Evolutionary conservation across 805 yeast species (phyloP).

Genomic region (Kluyveromyces nonfermentans): DNA sequence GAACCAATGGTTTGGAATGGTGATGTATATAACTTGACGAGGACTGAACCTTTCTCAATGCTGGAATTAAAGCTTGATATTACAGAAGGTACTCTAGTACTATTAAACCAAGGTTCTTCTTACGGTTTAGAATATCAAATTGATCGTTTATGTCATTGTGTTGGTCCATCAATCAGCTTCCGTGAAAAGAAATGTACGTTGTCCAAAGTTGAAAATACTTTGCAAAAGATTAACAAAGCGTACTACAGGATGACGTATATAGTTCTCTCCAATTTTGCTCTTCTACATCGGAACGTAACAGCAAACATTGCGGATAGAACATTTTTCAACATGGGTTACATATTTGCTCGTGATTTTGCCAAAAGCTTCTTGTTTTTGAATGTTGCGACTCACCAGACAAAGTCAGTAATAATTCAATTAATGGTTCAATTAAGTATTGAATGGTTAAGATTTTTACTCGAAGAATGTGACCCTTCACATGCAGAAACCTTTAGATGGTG

Average conservation of each 20-base stretch:
- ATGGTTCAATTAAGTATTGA: slow-evolving; percentile 70
- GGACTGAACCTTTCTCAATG: slow-evolving; percentile 25
- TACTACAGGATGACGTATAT: slow-evolving; percentile 60
- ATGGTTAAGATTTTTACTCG: slow-evolving; percentile 89
- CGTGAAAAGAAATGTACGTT: slow-evolving; percentile 63
- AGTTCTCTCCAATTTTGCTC: slow-evolving; percentile 51
- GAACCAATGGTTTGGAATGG: slow-evolving; percentile 93
- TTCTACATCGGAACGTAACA: slow-evolving; percentile 44
- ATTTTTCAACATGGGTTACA: slow-evolving; percentile 60
- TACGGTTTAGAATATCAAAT: slow-evolving; percentile 45
- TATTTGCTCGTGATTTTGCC: slow-evolving; percentile 75
- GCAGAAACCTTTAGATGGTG: slow-evolving; percentile 92
- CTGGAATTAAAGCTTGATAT: slow-evolving; percentile 17
- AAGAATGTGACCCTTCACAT: slow-evolving; percentile 91
- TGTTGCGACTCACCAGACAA: slow-evolving; percentile 45
- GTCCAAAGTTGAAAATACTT: slow-evolving; percentile 61
- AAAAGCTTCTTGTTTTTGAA: slow-evolving; percentile 57
- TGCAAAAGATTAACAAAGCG: slow-evolving; percentile 53
- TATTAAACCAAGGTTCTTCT: slow-evolving; percentile 49
- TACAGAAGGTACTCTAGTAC: slow-evolving; percentile 11
- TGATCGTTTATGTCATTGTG: slow-evolving; percentile 46
- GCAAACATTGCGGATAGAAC: slow-evolving; percentile 62
- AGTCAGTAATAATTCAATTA: slow-evolving; percentile 59
- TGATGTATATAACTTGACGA: slow-evolving; percentile 45
- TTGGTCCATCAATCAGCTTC: slow-evolving; percentile 44